A percentile compares a stretch with the other conserved stretches of the same genome.
These are phyloP conservation scores for Puccinia polysora DNA, from an alignment of 1,284 basidiomycete species.

Conservation along the genomic window DNA sequence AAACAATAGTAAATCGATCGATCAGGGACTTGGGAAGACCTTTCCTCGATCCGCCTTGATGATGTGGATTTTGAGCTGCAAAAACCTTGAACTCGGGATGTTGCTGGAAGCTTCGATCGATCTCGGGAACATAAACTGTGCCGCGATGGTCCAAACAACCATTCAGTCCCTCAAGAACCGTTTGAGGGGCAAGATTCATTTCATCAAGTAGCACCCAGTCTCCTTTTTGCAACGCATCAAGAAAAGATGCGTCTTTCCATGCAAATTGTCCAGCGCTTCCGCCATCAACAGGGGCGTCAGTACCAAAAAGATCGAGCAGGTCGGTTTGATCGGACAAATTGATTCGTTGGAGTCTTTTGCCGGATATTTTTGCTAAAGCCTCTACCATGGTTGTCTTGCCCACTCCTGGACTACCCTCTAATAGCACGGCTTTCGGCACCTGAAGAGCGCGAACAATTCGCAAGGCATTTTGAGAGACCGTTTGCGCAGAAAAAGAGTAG, in stretches of 20 bases:
- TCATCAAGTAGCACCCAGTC: constrained; percentile 97
- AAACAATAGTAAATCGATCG: constrained; percentile 96
- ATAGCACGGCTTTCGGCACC: constrained; percentile 80
- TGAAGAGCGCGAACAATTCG: constrained; percentile 86
- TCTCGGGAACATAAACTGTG: constrained; percentile 88
- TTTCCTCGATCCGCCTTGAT: constrained; percentile 95
- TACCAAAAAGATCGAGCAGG: constrained; percentile 90
- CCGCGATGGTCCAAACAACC: constrained; percentile 95
- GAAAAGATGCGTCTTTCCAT: constrained; percentile 96
- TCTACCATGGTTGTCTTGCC: constrained; percentile 93
- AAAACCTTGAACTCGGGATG: constrained; percentile 94
- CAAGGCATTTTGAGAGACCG: constrained; percentile 80
- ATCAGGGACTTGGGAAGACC: constrained; percentile 95
- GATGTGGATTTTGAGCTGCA: constrained; percentile 93
- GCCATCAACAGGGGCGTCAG: constrained; percentile 90
- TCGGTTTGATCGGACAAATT: constrained; percentile 99
- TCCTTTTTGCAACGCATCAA: constrained; percentile 84
- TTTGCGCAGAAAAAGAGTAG: constrained; percentile 84
- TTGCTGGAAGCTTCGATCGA: constrained; percentile 78
- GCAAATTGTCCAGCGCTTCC: constrained; percentile 86
- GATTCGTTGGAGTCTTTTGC: constrained; percentile 83
- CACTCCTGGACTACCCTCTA: constrained; percentile 98
- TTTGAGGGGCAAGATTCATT: constrained; percentile 89
- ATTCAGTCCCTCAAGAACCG: constrained; percentile 94
- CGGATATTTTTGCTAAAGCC: constrained; percentile 75